A percentile compares a stretch with the other conserved stretches of the same genome.
phyloP scores from a whole-genome alignment of 345 rosid genomes.

The Lepidium africanum region DNA sequence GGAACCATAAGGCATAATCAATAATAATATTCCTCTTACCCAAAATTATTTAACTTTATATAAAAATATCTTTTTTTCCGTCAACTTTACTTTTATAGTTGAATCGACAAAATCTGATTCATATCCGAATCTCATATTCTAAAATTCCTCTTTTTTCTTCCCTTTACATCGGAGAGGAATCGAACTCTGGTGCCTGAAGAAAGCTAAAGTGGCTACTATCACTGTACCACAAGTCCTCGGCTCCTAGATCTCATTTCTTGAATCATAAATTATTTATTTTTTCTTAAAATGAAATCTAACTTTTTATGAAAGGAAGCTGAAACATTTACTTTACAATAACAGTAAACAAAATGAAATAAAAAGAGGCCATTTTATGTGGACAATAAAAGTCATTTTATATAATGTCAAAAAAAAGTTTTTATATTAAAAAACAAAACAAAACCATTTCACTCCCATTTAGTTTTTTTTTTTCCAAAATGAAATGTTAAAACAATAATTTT shows the following conservation, averaged over 20 bases:
- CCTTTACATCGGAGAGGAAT: too few species aligned
- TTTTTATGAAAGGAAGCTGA: neutral
- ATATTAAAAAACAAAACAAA: neutral
- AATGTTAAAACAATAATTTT: neutral
- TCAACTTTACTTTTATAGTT: too few species aligned
- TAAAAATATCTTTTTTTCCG: too few species aligned
- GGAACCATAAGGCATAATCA: constrained; percentile 25
- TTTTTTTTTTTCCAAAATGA: too few species aligned
- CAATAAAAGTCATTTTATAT: neutral
- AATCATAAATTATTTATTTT: neutral
- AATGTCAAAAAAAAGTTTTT: neutral
- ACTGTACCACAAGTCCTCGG: too few species aligned
- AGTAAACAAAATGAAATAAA: neutral
- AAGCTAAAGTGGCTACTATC: too few species aligned
- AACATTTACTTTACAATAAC: neutral
- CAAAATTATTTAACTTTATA: neutral
- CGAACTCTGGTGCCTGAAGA: too few species aligned
- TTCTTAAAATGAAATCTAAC: neutral
- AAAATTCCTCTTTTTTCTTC: too few species aligned
- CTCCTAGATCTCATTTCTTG: neutral
- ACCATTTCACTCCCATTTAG: too few species aligned
- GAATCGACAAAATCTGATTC: too few species aligned
- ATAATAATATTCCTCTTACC: constrained; percentile 33
- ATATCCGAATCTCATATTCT: too few species aligned
- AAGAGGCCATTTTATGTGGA: constrained; percentile 5